Evolutionary conservation across 148 eudicot genomes (phyloP).

Genomic region (Rhododendron vialii): DNA sequence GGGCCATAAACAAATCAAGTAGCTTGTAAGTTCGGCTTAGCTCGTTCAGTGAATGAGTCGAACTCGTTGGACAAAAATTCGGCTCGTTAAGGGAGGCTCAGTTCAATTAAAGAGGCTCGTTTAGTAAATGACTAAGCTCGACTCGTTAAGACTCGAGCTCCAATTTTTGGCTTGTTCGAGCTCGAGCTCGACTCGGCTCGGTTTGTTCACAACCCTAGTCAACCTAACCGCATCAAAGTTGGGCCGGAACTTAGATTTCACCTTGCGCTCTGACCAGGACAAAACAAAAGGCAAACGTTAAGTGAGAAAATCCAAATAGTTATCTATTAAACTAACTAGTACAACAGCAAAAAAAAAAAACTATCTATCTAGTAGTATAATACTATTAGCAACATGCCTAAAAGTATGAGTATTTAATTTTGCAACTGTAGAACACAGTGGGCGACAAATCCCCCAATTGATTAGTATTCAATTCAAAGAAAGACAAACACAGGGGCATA

Average conservation of each 20-base stretch:
- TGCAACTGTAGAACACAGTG: not conserved
- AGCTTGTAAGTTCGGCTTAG: too few species aligned
- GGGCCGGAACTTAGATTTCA: not conserved
- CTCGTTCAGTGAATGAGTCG: too few species aligned
- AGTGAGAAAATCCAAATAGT: not conserved
- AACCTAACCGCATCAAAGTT: not conserved
- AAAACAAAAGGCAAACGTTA: not conserved
- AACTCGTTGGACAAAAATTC: too few species aligned
- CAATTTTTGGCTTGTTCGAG: too few species aligned
- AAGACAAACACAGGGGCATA: not conserved
- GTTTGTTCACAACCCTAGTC: not conserved
- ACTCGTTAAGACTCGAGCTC: too few species aligned
- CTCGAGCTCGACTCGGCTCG: too few species aligned
- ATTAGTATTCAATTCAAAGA: not conserved
- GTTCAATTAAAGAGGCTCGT: too few species aligned
- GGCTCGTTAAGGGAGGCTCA: too few species aligned
- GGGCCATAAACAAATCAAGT: too few species aligned
- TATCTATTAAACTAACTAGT: not conserved
- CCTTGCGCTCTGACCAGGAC: not conserved
- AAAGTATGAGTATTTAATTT: not conserved
- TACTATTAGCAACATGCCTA: not conserved
- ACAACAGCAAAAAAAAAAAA: too few species aligned
- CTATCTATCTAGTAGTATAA: too few species aligned
- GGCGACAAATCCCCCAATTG: not conserved
- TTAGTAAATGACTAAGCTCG: too few species aligned